phyloP scores from a whole-genome alignment of 352 stramenopile species.

The Aphanomyces euteiches region DNA sequence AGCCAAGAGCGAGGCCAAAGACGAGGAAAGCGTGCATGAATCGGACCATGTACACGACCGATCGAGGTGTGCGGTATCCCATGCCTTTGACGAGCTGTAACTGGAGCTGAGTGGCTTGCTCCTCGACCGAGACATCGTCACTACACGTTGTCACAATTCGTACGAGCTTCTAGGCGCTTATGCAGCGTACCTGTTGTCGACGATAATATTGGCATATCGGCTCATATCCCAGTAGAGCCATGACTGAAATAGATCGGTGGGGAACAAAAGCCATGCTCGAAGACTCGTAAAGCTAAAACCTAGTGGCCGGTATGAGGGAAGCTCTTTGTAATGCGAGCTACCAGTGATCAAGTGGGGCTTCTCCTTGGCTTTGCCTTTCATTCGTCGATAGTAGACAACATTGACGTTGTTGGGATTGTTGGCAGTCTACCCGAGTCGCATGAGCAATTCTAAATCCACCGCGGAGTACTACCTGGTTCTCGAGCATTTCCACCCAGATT shows the following conservation, averaged over 20 bases:
- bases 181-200: conserved; percentile 23
- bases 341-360: conserved; percentile 30
- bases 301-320: not conserved
- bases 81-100: conserved; percentile 1
- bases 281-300: conserved; percentile 31
- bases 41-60: conserved; percentile 24
- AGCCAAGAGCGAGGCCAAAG: conserved; percentile 3
- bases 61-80: conserved; percentile 9
- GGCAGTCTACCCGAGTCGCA: conserved; percentile 20
- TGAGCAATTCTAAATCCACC: not conserved
- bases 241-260: conserved; percentile 28
- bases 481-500: conserved; percentile 32
- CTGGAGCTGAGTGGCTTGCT: conserved; percentile 10
- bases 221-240: conserved; percentile 32
- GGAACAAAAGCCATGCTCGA: conserved; percentile 29
- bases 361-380: conserved; percentile 29
- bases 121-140: not conserved
- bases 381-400: conserved; percentile 30
- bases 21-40: conserved; percentile 25
- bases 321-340: conserved; percentile 13
- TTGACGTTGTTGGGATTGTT: conserved; percentile 29
- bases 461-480: conserved; percentile 30
- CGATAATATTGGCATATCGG: conserved; percentile 30
- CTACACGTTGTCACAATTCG: not conserved
- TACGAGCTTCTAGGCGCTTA: not conserved